Conservation (phyloP, 1,139 yeast species). For the Kazachstania sp. region DNA sequence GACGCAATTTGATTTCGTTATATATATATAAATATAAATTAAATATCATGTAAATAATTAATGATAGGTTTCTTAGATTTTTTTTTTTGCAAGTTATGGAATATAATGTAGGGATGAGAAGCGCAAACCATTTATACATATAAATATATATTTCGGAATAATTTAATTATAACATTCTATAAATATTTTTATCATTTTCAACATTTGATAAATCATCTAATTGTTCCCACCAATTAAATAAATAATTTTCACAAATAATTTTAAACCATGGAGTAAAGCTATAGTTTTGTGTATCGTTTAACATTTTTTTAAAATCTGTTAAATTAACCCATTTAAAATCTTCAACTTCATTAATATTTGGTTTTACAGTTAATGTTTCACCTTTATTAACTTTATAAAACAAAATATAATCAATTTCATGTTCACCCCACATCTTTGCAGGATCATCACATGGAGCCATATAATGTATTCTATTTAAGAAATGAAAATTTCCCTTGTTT, state of each 20-base stretch:
- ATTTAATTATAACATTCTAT: slow-evolving; percentile 26
- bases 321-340: slow-evolving; percentile 69
- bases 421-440: slow-evolving; percentile 74
- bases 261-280: slow-evolving; percentile 97
- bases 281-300: slow-evolving; percentile 44
- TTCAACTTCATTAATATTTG: slow-evolving; percentile 76
- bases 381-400: slow-evolving; percentile 58
- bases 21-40: neutral
- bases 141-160: too few species aligned
- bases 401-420: slow-evolving; percentile 90
- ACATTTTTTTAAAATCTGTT: slow-evolving; percentile 64
- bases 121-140: too few species aligned
- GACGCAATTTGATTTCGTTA: too few species aligned
- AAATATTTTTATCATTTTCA: slow-evolving; percentile 27
- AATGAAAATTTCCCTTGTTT: slow-evolving; percentile 44
- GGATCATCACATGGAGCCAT: slow-evolving; percentile 72
- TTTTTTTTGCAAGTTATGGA: neutral
- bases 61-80: neutral
- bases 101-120: neutral
- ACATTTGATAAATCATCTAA: slow-evolving; percentile 40
- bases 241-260: slow-evolving; percentile 80
- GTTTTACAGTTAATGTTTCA: slow-evolving; percentile 35
- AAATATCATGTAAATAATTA: neutral
- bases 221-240: slow-evolving; percentile 90
- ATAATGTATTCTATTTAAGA: slow-evolving; percentile 89